Conservation (phyloP, 2,329 filamentous ascomycete genomes). For the Sporothrix mexicana region DNA sequence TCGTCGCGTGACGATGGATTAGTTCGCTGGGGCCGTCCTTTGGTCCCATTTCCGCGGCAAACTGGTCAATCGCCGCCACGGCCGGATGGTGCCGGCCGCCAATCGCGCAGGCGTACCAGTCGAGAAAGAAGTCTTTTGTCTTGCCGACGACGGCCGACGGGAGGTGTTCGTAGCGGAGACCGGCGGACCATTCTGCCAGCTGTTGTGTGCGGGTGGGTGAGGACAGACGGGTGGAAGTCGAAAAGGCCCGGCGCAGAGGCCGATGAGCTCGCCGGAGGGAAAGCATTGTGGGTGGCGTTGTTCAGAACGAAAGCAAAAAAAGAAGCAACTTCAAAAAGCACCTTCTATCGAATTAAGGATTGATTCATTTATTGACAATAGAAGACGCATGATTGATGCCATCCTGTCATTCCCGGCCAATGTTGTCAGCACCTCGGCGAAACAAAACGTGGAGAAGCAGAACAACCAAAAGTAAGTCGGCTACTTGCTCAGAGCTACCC, state of each 20-base stretch:
- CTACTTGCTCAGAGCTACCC: not conserved
- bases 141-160: slow-evolving; percentile 7
- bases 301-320: too few species aligned
- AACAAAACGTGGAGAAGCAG: not conserved
- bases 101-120: slow-evolving; percentile 25
- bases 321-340: too few species aligned
- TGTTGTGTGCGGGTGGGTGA: slow-evolving; percentile 16
- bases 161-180: slow-evolving; percentile 16
- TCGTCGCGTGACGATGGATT: not conserved
- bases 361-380: too few species aligned
- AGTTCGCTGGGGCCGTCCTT: not conserved
- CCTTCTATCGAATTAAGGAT: too few species aligned
- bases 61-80: not conserved
- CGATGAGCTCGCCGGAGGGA: not conserved
- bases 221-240: slow-evolving; percentile 29
- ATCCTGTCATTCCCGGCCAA: not conserved
- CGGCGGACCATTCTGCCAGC: slow-evolving; percentile 13
- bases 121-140: slow-evolving; percentile 22
- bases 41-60: not conserved
- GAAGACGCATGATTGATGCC: not conserved
- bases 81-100: slow-evolving; percentile 23
- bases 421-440: not conserved
- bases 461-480: not conserved
- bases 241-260: not conserved
- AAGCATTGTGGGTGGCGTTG: too few species aligned